Percentiles rank a stretch among this genome's conserved stretches.
Conservation (phyloP, 2,329 filamentous ascomycete species). For the Rhynchosporium agropyri region DNA sequence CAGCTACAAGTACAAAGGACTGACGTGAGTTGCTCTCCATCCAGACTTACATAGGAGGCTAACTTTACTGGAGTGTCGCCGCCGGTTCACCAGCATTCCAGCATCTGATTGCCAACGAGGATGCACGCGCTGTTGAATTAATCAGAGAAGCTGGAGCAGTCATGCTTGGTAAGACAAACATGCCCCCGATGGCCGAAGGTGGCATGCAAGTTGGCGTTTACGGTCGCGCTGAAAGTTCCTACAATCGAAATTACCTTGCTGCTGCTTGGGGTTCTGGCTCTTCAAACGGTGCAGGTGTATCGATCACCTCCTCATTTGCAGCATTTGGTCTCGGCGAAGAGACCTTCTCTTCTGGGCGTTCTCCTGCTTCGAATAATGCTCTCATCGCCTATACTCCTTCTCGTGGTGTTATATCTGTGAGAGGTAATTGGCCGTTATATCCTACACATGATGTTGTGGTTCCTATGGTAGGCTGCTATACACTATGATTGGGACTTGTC, state of each 20-base stretch:
- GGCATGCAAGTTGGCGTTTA: conserved; percentile 61
- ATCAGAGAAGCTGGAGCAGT: conserved; percentile 54
- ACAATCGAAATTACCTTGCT: conserved; percentile 55
- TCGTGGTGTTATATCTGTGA: conserved; percentile 52
- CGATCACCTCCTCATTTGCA: conserved; percentile 53
- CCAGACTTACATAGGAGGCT: too few relatives aligned
- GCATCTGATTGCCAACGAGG: conserved; percentile 52
- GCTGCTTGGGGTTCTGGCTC: conserved; percentile 60
- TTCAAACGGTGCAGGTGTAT: conserved; percentile 57
- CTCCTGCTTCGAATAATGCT: conserved; percentile 59
- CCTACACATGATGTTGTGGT: conserved; percentile 58
- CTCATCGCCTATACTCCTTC: conserved; percentile 60
- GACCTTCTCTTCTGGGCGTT: conserved; percentile 58
- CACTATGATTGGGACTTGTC: too few relatives aligned
- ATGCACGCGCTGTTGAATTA: conserved; percentile 53
- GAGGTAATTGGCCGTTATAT: conserved; percentile 59
- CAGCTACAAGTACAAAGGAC: conserved; percentile 55
- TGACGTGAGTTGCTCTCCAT: conserved; percentile 43
- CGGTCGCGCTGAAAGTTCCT: conserved; percentile 58
- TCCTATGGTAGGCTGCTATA: conserved; percentile 38
- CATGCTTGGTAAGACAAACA: conserved; percentile 59
- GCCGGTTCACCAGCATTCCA: conserved; percentile 58
- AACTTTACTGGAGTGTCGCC: conserved; percentile 42
- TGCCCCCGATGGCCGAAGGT: conserved; percentile 61
- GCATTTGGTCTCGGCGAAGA: conserved; percentile 58